Conservation (phyloP, 176 grass and related monocot species). For the Pontederia paniculata region DNA sequence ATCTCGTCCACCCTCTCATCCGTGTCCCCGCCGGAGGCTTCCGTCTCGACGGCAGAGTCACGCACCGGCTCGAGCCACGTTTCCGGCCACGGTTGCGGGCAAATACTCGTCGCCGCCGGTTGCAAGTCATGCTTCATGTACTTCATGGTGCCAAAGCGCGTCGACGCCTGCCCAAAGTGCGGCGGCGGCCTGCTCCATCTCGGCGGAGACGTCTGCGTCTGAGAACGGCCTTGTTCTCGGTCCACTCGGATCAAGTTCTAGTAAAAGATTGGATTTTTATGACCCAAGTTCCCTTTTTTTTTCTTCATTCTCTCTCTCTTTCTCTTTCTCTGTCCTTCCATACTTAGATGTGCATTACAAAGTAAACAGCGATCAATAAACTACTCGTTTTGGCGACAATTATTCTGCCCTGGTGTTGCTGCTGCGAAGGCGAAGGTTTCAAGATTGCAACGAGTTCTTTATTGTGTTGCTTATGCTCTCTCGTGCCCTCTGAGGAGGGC, state of each 20-base stretch:
- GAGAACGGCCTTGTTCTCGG: background rate
- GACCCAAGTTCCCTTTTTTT: background rate
- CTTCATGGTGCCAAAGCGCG: conserved; percentile 11
- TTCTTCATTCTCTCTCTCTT: too few species aligned
- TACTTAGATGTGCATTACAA: too few species aligned
- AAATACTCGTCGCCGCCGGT: background rate
- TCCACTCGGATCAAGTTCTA: background rate
- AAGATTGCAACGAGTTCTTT: too few species aligned
- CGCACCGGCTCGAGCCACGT: background rate
- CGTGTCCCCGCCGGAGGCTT: background rate
- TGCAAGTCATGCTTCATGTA: conserved; percentile 11
- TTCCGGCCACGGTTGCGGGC: background rate
- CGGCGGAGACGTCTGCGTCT: background rate
- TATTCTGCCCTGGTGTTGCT: too few species aligned
- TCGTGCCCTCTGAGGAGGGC: too few species aligned
- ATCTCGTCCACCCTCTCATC: conserved; percentile 22
- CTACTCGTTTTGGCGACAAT: too few species aligned
- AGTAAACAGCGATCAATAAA: too few species aligned
- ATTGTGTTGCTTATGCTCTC: too few species aligned
- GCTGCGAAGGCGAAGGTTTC: too few species aligned
- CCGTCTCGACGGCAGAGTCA: conserved; percentile 16
- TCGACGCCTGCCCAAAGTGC: background rate
- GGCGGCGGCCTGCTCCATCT: conserved; percentile 10
- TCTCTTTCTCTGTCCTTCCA: too few species aligned
- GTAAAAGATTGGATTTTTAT: background rate